phyloP scores from a whole-genome alignment of 768 basidiomycete genomes.

The Hygrocybe coccinea region DNA sequence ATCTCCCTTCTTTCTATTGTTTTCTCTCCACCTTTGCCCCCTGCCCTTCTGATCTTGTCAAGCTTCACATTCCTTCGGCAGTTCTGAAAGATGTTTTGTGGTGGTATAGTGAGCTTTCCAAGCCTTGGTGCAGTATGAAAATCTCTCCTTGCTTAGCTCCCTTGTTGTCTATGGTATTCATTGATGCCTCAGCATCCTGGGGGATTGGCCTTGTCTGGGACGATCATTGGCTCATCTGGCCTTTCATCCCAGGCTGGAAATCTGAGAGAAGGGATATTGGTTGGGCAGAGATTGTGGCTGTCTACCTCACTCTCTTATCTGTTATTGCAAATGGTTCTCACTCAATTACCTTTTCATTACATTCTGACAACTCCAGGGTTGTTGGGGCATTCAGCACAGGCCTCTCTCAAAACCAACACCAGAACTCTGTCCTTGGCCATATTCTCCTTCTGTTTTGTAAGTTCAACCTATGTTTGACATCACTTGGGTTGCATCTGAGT shows the following conservation, averaged over 20 bases:
- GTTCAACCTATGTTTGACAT: constrained; percentile 23
- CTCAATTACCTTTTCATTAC: constrained; percentile 18
- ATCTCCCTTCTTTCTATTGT: constrained; percentile 22
- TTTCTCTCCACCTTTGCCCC: constrained; percentile 12
- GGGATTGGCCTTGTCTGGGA: constrained; percentile 25
- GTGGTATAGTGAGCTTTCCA: constrained; percentile 20
- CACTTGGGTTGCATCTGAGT: constrained; percentile 22
- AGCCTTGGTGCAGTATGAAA: neutral
- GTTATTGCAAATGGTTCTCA: constrained; percentile 7
- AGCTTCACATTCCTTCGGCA: constrained; percentile 14
- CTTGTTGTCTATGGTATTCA: constrained; percentile 13
- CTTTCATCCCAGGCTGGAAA: constrained; percentile 17
- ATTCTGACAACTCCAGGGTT: constrained; percentile 30
- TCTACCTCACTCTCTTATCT: constrained; percentile 20
- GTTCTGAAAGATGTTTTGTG: constrained; percentile 26
- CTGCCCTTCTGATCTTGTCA: neutral
- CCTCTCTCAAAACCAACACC: constrained; percentile 24
- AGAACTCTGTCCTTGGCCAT: constrained; percentile 25
- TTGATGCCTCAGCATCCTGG: constrained; percentile 21
- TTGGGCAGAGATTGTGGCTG: constrained; percentile 28
- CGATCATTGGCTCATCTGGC: constrained; percentile 22
- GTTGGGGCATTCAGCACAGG: constrained; percentile 25
- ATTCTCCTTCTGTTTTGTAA: constrained; percentile 21
- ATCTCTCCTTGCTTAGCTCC: constrained; percentile 1
- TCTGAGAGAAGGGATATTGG: constrained; percentile 22